A percentile compares a stretch with the other conserved stretches of the same genome.
phyloP scores from a whole-genome alignment of 1,139 yeast species.

The Pichia sp. region DNA sequence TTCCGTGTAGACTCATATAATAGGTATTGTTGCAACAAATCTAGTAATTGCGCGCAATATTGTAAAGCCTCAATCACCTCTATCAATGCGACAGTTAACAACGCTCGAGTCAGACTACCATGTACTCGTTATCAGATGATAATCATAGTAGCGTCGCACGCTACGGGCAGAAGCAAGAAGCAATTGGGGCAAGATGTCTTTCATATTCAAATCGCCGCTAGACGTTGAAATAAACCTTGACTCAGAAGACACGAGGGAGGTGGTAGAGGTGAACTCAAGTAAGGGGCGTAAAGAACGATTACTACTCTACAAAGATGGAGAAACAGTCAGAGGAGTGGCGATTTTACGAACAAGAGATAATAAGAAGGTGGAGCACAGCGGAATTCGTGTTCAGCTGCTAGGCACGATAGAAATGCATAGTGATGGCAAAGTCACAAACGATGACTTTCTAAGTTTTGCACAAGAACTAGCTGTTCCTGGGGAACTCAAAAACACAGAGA shows the following conservation, averaged over 20 bases:
- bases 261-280: slow-evolving; percentile 59
- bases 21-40: background rate
- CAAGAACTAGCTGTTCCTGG: slow-evolving; percentile 93
- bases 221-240: slow-evolving; percentile 89
- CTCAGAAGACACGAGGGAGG: slow-evolving; percentile 72
- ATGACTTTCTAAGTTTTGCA: slow-evolving; percentile 81
- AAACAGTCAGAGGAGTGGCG: slow-evolving; percentile 79
- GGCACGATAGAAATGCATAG: slow-evolving; percentile 71
- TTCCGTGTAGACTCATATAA: no score
- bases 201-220: slow-evolving; percentile 84
- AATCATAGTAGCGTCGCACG: background rate
- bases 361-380: slow-evolving; percentile 80
- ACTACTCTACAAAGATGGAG: slow-evolving; percentile 89
- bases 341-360: slow-evolving; percentile 89
- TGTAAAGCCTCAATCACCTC: background rate
- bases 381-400: slow-evolving; percentile 80
- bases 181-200: slow-evolving; percentile 35
- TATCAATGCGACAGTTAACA: background rate
- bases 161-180: background rate
- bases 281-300: slow-evolving; percentile 69
- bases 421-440: slow-evolving; percentile 40
- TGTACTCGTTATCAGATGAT: no score
- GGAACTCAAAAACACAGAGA: slow-evolving; percentile 78
- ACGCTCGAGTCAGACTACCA: background rate
- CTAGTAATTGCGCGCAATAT: background rate